Conservation (phyloP, 2,329 filamentous ascomycete species). For the Lithohypha guttulata region DNA sequence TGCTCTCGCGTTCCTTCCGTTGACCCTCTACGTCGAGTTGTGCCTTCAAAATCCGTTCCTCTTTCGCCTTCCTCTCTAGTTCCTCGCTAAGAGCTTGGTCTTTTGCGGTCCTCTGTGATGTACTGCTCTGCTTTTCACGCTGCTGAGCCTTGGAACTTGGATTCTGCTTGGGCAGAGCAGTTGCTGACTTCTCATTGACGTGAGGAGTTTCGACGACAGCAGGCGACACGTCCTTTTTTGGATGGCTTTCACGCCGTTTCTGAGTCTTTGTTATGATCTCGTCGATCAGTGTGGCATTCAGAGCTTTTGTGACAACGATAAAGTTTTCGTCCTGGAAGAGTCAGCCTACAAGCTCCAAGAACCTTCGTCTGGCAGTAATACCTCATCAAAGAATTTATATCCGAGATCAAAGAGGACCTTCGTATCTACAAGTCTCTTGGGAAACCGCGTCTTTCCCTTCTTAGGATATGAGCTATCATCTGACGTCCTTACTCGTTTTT, state of each 20-base stretch:
- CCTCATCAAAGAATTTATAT: neutral
- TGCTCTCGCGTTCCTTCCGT: neutral
- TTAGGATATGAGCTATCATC: neutral
- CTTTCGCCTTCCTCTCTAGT: neutral
- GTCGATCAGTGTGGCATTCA: neutral
- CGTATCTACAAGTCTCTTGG: neutral
- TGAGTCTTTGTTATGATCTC: neutral
- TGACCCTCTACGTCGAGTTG: neutral
- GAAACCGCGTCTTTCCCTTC: neutral
- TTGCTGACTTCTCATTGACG: too few species aligned
- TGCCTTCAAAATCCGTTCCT: neutral
- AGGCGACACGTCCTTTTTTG: neutral
- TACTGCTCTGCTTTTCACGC: too few species aligned
- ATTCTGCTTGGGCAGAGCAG: too few species aligned
- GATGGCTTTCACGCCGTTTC: neutral
- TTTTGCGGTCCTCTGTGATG: too few species aligned
- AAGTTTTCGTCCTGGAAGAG: neutral
- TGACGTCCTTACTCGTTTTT: too few species aligned
- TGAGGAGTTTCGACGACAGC: neutral
- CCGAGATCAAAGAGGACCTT: neutral
- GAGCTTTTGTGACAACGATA: neutral
- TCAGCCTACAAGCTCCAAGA: neutral
- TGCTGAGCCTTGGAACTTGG: too few species aligned
- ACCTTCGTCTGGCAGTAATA: neutral
- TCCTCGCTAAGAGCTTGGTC: too few species aligned